Evolutionary conservation across 2,329 filamentous ascomycete species (phyloP).

Genomic region (Gremmenia infestans): DNA sequence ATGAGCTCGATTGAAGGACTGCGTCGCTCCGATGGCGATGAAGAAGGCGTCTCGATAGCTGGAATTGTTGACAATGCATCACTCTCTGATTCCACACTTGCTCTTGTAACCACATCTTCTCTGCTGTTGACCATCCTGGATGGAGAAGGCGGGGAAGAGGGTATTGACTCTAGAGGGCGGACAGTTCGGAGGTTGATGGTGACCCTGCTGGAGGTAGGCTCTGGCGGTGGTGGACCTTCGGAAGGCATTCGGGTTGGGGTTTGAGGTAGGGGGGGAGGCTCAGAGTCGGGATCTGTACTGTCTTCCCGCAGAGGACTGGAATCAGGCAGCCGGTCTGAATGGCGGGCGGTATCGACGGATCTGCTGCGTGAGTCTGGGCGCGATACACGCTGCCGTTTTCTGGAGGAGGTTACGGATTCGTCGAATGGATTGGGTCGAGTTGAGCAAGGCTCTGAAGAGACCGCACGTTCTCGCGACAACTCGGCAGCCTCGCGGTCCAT

Average conservation of each 20-base stretch:
- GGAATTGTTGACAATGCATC: slow-evolving; percentile 27
- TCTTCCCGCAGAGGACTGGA: slow-evolving; percentile 14
- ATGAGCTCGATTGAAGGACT: slow-evolving; percentile 31
- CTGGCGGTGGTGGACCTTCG: slow-evolving; percentile 33
- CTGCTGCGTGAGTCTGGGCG: slow-evolving; percentile 49
- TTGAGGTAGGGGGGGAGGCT: slow-evolving; percentile 26
- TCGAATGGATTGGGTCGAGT: slow-evolving; percentile 61
- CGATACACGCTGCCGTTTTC: slow-evolving; percentile 60
- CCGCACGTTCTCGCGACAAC: slow-evolving; percentile 49
- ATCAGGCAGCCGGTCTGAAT: slow-evolving; percentile 16
- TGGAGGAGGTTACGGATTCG: slow-evolving; percentile 45
- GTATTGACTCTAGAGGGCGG: slow-evolving; percentile 37
- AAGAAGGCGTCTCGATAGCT: slow-evolving; percentile 28
- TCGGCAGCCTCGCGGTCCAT: slow-evolving; percentile 32
- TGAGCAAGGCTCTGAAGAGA: slow-evolving; percentile 58
- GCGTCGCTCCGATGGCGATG: slow-evolving; percentile 25
- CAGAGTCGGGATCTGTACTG: slow-evolving; percentile 31
- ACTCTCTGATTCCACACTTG: slow-evolving; percentile 29
- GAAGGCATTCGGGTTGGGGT: slow-evolving; percentile 30
- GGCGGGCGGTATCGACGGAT: slow-evolving; percentile 40
- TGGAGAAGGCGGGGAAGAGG: slow-evolving; percentile 42
- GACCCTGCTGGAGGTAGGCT: slow-evolving; percentile 51
- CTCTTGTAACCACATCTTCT: slow-evolving; percentile 18
- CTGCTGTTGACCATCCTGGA: slow-evolving; percentile 24
- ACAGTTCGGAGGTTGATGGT: slow-evolving; percentile 55